Evolutionary conservation across 192 early-diverging fungal genomes (phyloP).

Genomic region (Mortierella alpina): DNA sequence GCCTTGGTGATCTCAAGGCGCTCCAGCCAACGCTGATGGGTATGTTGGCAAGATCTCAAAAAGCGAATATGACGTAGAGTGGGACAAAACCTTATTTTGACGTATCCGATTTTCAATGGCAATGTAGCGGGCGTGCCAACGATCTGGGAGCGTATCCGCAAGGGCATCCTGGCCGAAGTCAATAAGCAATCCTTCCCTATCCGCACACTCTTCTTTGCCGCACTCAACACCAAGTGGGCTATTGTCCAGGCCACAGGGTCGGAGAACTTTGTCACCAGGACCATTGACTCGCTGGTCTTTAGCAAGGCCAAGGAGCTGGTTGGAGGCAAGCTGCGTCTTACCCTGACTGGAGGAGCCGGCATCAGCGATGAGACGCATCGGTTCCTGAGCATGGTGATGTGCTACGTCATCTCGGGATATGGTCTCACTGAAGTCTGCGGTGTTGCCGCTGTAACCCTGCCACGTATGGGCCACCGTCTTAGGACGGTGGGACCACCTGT

Average conservation of each 20-base stretch:
- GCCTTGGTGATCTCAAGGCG: constrained; percentile 75
- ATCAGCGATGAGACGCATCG: constrained; percentile 76
- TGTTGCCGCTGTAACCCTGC: constrained; percentile 56
- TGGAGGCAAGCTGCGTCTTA: constrained; percentile 73
- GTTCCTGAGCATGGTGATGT: constrained; percentile 73
- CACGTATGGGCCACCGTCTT: constrained; percentile 52
- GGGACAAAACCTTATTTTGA: constrained; percentile 1
- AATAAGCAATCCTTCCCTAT: constrained; percentile 49
- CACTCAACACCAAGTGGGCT: constrained; percentile 65
- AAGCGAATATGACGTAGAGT: not conserved
- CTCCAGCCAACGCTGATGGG: constrained; percentile 76
- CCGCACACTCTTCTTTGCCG: constrained; percentile 68
- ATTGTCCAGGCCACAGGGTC: constrained; percentile 52
- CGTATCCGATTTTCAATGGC: not conserved
- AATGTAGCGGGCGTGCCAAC: constrained; percentile 72
- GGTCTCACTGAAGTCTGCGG: constrained; percentile 81
- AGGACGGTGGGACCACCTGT: constrained; percentile 75
- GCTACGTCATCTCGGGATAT: constrained; percentile 74
- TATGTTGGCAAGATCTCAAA: constrained; percentile 2
- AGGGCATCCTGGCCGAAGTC: constrained; percentile 71
- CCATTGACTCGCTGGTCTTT: constrained; percentile 71
- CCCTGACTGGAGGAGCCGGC: constrained; percentile 78
- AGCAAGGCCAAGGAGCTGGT: constrained; percentile 70
- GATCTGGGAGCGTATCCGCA: constrained; percentile 84
- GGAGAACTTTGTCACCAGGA: constrained; percentile 59